Evolutionary conservation across 202 grass and related monocot genomes (phyloP).

Genomic region (Setaria italica): DNA sequence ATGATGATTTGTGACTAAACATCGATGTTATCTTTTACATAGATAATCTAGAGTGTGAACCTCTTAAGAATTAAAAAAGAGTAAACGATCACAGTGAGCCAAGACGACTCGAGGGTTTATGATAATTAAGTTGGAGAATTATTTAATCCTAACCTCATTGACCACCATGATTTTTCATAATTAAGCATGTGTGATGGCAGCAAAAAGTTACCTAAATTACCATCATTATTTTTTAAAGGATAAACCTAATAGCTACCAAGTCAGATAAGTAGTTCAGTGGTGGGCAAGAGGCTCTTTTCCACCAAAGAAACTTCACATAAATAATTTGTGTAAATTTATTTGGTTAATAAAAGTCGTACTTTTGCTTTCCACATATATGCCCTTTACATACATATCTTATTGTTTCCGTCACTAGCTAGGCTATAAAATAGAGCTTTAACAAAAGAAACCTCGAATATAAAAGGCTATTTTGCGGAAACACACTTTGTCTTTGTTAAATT

Average conservation of each 20-base stretch:
- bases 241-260: slow-evolving; percentile 19
- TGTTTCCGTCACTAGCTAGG: slow-evolving; percentile 12
- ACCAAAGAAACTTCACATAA: slow-evolving; percentile 36
- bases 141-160: not conserved
- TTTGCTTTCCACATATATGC: slow-evolving; percentile 64
- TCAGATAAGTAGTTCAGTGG: slow-evolving; percentile 54
- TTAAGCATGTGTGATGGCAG: too few relatives aligned
- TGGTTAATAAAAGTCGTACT: slow-evolving; percentile 57
- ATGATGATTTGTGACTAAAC: not conserved
- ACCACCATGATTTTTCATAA: not conserved
- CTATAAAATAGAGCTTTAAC: slow-evolving; percentile 36
- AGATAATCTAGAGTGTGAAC: not conserved
- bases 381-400: slow-evolving; percentile 44
- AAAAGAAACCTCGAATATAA: slow-evolving; percentile 45
- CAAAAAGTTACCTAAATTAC: not conserved
- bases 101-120: not conserved
- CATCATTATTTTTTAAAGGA: not conserved
- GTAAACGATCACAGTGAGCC: not conserved
- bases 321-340: slow-evolving; percentile 36
- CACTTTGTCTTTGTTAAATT: slow-evolving; percentile 11
- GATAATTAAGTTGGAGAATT: not conserved
- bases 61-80: not conserved
- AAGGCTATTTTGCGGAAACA: slow-evolving; percentile 22
- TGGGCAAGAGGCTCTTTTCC: slow-evolving; percentile 64
- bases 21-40: not conserved